Evolutionary conservation across 2,329 filamentous ascomycete genomes (phyloP).

Genomic region (Aureobasidium sp.): DNA sequence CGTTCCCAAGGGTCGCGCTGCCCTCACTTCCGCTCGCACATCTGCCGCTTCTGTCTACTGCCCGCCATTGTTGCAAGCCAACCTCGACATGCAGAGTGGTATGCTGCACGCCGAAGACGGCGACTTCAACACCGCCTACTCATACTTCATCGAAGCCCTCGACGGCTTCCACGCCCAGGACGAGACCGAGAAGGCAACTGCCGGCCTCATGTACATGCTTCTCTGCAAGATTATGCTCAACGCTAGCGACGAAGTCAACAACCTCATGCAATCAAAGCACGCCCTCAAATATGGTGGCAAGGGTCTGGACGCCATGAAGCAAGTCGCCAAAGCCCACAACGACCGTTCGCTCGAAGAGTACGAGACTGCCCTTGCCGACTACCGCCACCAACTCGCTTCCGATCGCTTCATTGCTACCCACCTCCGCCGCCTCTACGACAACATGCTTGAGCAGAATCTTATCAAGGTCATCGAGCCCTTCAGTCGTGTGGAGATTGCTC

Average conservation of each 20-base stretch:
- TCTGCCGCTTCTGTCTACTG: slow-evolving; percentile 97
- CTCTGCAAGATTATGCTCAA: slow-evolving; percentile 99
- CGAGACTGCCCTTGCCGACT: slow-evolving; percentile 81
- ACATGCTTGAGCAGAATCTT: slow-evolving; percentile 98
- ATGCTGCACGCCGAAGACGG: slow-evolving; percentile 98
- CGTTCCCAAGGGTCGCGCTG: slow-evolving; percentile 89
- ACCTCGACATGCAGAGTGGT: slow-evolving; percentile 97
- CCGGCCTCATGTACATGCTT: slow-evolving; percentile 97
- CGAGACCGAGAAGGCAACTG: slow-evolving; percentile 81
- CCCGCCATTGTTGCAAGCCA: slow-evolving; percentile 86
- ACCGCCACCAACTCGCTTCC: slow-evolving; percentile 86
- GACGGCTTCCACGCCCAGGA: slow-evolving; percentile 95
- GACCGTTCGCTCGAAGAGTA: slow-evolving; percentile 97
- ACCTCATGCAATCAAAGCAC: slow-evolving; percentile 91
- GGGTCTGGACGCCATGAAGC: slow-evolving; percentile 98
- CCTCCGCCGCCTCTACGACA: slow-evolving; percentile 89
- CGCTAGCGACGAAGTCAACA: slow-evolving; percentile 88
- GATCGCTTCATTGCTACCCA: slow-evolving; percentile 97
- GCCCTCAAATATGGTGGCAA: slow-evolving; percentile 93
- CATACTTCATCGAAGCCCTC: slow-evolving; percentile 98
- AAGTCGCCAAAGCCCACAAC: slow-evolving; percentile 87
- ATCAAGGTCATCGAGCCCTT: slow-evolving; percentile 99
- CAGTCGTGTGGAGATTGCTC: slow-evolving; percentile 89
- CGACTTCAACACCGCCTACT: slow-evolving; percentile 98
- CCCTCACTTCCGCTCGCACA: slow-evolving; percentile 86